A percentile compares a stretch with the other conserved stretches of the same genome.
Evolutionary conservation across 2,329 filamentous ascomycete genomes (phyloP).

Genomic region (Mariannaea elegans): DNA sequence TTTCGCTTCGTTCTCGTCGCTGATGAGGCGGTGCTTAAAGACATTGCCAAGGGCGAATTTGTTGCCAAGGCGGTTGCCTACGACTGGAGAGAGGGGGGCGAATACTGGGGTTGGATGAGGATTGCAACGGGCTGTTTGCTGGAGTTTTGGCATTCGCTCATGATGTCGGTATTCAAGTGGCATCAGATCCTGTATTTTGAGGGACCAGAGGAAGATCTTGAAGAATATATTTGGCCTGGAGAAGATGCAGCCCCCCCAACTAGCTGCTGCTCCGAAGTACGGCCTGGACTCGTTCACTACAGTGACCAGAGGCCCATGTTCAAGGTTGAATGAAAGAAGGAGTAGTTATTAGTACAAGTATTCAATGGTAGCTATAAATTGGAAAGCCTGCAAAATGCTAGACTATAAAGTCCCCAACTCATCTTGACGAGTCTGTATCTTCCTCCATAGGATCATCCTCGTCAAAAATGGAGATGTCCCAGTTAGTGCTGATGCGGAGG

Average conservation of each 20-base stretch:
- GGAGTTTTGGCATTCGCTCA: constrained; percentile 20
- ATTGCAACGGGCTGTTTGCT: constrained; percentile 20
- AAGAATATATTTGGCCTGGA: constrained; percentile 12
- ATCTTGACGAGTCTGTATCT: constrained; percentile 3
- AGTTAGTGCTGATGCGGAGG: neutral
- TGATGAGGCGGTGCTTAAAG: constrained; percentile 14
- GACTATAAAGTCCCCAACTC: constrained; percentile 3
- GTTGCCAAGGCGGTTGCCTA: neutral
- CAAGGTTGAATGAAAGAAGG: neutral
- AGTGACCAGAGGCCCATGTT: neutral
- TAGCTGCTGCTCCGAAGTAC: neutral
- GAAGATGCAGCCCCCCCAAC: neutral
- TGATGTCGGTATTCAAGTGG: neutral
- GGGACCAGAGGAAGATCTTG: constrained; percentile 13
- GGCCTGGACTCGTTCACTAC: neutral
- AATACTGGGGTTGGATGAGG: neutral
- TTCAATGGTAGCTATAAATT: neutral
- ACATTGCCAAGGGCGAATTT: neutral
- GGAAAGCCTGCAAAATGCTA: neutral
- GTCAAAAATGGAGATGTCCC: neutral
- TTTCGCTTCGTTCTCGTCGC: constrained; percentile 8
- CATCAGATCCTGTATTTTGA: neutral
- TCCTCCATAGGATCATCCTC: neutral
- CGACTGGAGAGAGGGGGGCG: neutral
- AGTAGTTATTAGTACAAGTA: neutral